phyloP scores from a whole-genome alignment of 345 rosid genomes.

The Populus alba region DNA sequence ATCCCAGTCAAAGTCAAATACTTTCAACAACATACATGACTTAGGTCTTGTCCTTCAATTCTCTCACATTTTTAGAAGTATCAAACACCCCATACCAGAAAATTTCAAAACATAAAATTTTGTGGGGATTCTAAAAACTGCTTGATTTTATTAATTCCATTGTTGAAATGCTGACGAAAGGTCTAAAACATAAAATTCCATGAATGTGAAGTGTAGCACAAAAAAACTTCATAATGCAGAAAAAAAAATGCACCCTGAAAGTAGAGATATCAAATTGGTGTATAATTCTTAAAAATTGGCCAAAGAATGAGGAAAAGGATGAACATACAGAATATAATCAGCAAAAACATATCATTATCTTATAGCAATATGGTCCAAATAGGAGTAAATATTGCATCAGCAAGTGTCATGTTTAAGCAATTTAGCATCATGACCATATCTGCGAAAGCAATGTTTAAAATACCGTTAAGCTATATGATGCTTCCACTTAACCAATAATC shows the following conservation, averaged over 20 bases:
- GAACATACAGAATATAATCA: neutral
- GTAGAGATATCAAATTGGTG: neutral
- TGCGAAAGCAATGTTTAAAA: neutral
- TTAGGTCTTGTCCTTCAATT: neutral
- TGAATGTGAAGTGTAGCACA: neutral
- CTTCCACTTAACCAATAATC: constrained; percentile 86
- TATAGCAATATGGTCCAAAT: neutral
- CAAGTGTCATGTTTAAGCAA: neutral
- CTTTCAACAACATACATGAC: neutral
- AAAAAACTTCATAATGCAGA: neutral
- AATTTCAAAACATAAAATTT: neutral
- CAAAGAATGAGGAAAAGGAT: neutral
- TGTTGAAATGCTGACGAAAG: neutral
- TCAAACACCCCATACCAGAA: neutral
- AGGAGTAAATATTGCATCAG: neutral
- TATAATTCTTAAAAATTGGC: neutral
- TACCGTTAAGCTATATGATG: constrained; percentile 93
- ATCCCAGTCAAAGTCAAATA: neutral
- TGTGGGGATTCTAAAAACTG: neutral
- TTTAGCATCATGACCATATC: neutral
- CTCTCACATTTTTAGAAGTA: neutral
- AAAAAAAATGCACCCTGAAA: neutral
- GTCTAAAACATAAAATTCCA: neutral
- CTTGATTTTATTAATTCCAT: neutral
- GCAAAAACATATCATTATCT: neutral